These are phyloP conservation scores for Tubosaeta sp. DNA, from an alignment of 768 basidiomycete species.

Conservation along the genomic window DNA sequence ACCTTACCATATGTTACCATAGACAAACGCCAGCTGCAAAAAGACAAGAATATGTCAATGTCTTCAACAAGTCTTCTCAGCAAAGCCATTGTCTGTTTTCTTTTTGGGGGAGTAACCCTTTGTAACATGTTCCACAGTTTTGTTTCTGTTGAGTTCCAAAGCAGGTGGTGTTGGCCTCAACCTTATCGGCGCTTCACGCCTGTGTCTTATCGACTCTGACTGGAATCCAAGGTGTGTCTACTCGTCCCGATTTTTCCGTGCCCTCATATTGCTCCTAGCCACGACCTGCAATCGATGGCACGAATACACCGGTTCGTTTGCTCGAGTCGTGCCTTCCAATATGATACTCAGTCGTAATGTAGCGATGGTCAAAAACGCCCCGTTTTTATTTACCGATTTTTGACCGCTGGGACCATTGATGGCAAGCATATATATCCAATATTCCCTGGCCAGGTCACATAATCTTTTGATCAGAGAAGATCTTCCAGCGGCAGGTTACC, in stretches of 20 bases:
- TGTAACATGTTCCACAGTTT: slow-evolving; percentile 43
- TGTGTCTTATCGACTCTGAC: slow-evolving; percentile 85
- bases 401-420: slow-evolving; percentile 88
- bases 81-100: slow-evolving; percentile 57
- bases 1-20: slow-evolving; percentile 1
- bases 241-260: neutral
- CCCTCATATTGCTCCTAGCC: slow-evolving; percentile 39
- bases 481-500: slow-evolving; percentile 90
- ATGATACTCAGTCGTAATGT: slow-evolving; percentile 9
- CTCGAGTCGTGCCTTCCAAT: neutral
- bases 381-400: slow-evolving; percentile 84
- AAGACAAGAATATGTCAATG: slow-evolving; percentile 82
- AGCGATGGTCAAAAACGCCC: slow-evolving; percentile 93
- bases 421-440: slow-evolving; percentile 43
- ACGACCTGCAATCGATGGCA: slow-evolving; percentile 96
- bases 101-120: neutral
- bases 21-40: slow-evolving; percentile 76
- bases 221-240: slow-evolving; percentile 81
- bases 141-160: slow-evolving; percentile 92
- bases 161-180: slow-evolving; percentile 95
- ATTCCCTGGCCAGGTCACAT: neutral
- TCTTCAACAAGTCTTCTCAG: slow-evolving; percentile 78
- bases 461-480: slow-evolving; percentile 58
- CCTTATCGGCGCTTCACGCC: slow-evolving; percentile 82
- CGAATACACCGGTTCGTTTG: slow-evolving; percentile 77